Conservation (phyloP, 441 rosid genomes). For the Populus hybrid region DNA sequence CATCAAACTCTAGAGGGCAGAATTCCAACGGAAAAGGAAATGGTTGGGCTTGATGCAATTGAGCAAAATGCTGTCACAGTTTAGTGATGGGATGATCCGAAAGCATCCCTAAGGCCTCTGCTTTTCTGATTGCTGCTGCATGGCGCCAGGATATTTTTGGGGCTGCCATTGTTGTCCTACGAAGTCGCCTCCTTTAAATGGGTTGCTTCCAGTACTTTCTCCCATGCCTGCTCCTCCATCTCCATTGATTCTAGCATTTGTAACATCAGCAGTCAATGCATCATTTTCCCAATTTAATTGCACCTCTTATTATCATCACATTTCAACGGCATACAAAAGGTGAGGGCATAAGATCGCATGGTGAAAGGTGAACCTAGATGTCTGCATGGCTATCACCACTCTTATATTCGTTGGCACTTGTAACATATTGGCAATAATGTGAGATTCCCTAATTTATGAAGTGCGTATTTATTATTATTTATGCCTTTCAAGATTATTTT, state of each 20-base stretch:
- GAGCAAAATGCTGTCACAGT: background rate
- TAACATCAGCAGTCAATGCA: background rate
- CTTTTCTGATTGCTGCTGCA: conserved; percentile 1
- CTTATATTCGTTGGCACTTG: background rate
- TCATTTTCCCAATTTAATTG: conserved; percentile 1
- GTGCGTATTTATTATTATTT: background rate
- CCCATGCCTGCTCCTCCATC: background rate
- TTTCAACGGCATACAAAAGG: background rate
- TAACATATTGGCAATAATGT: conserved; percentile 6
- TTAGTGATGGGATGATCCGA: conserved; percentile 2
- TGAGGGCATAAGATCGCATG: background rate
- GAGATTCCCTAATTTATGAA: background rate
- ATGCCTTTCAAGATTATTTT: background rate
- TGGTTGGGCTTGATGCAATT: conserved; percentile 33
- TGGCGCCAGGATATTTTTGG: background rate
- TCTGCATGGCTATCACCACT: conserved; percentile 1
- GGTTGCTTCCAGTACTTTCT: background rate
- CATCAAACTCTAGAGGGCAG: conserved; percentile 77
- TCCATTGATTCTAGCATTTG: conserved; percentile 6
- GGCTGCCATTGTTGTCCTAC: background rate
- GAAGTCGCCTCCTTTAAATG: background rate
- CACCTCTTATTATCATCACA: background rate
- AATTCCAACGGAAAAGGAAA: conserved; percentile 66
- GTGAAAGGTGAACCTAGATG: background rate
- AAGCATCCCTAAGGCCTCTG: background rate